Conservation (phyloP, 257 asterid genomes). For the Nicotiana tabacum region DNA sequence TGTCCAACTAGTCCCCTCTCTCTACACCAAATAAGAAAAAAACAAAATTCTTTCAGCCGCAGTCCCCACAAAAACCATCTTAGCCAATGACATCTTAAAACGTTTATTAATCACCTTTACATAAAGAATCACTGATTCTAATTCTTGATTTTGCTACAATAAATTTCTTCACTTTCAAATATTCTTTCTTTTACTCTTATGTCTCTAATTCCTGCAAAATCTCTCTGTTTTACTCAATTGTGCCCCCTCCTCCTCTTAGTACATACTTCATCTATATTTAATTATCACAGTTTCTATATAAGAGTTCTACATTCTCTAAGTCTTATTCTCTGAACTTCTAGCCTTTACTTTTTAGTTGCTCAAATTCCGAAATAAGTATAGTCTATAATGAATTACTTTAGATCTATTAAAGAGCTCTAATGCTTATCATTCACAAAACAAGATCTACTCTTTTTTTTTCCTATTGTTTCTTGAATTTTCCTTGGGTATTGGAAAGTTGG, state of each 20-base stretch:
- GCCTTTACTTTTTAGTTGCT: neutral
- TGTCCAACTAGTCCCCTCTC: constrained; percentile 8
- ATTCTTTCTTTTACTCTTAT: neutral
- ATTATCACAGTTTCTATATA: neutral
- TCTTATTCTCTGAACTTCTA: neutral
- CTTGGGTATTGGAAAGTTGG: constrained; percentile 53
- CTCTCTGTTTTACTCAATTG: neutral
- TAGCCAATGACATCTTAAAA: constrained; percentile 44
- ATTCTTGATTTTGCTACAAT: constrained; percentile 3
- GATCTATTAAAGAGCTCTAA: constrained; percentile 16
- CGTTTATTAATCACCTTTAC: neutral
- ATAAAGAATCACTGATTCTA: neutral
- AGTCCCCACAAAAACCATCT: constrained; percentile 41
- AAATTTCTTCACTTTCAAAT: neutral
- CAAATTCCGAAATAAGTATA: neutral
- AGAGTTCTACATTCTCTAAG: neutral
- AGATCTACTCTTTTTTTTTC: constrained; percentile 29
- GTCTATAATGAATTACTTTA: neutral
- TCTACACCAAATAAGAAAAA: neutral
- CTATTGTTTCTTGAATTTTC: constrained; percentile 25
- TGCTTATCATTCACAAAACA: constrained; percentile 24
- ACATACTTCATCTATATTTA: neutral
- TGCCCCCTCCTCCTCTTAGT: neutral
- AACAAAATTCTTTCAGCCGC: neutral
- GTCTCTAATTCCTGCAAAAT: neutral